Percentiles rank a stretch among this genome's conserved stretches.
Conservation (phyloP, 108 stramenopile genomes). For the Nitzschia sp. region DNA sequence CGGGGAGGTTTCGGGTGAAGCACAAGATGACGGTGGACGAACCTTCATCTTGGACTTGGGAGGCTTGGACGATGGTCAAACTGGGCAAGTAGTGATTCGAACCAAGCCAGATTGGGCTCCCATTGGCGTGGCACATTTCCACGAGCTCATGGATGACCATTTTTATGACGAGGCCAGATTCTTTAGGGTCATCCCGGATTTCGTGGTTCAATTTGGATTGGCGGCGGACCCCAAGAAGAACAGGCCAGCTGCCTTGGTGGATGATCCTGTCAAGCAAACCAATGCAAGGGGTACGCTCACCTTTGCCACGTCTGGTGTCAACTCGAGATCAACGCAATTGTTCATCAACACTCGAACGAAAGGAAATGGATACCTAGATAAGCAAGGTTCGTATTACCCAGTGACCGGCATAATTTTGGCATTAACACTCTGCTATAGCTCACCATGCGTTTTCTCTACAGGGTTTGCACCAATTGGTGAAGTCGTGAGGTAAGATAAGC, state of each 20-base stretch:
- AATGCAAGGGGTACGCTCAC: slow-evolving; percentile 80
- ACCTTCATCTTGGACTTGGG: slow-evolving; percentile 26
- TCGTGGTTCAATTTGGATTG: slow-evolving; percentile 88
- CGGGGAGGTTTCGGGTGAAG: background rate
- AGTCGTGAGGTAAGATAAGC: slow-evolving; percentile 37
- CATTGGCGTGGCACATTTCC: slow-evolving; percentile 69
- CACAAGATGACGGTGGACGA: slow-evolving; percentile 1
- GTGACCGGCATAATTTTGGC: no score
- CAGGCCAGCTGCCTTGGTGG: slow-evolving; percentile 43
- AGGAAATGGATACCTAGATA: slow-evolving; percentile 77
- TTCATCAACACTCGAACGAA: slow-evolving; percentile 74
- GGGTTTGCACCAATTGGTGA: slow-evolving; percentile 81
- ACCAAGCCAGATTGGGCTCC: slow-evolving; percentile 73
- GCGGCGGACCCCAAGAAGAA: slow-evolving; percentile 59
- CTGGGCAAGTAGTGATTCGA: slow-evolving; percentile 51
- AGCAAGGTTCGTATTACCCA: slow-evolving; percentile 37
- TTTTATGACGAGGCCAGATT: slow-evolving; percentile 74
- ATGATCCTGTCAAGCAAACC: slow-evolving; percentile 80
- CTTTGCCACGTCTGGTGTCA: slow-evolving; percentile 80
- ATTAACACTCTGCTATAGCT: no score
- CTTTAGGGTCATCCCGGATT: slow-evolving; percentile 70
- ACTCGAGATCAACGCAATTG: slow-evolving; percentile 84
- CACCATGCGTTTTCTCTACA: background rate
- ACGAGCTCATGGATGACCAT: slow-evolving; percentile 47
- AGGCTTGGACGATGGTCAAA: slow-evolving; percentile 31